Percentiles rank a stretch among this genome's conserved stretches.
Conservation (phyloP, 495 filamentous ascomycete genomes). For the Tuber indicum region DNA sequence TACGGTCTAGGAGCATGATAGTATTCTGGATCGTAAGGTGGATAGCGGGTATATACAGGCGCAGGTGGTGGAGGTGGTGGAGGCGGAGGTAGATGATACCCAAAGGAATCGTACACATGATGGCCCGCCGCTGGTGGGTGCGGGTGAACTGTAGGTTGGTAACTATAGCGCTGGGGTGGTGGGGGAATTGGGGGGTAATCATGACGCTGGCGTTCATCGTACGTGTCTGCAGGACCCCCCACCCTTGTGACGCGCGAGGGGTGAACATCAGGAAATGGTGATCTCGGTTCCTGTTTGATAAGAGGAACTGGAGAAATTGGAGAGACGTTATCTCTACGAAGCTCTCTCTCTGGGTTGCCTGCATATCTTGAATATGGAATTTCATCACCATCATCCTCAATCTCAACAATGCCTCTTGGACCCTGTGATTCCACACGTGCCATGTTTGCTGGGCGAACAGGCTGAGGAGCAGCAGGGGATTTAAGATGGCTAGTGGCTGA, state of each 20-base stretch:
- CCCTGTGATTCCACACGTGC: conserved; percentile 40
- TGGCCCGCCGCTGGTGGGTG: conserved; percentile 14
- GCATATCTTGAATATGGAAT: conserved; percentile 26
- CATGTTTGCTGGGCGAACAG: conserved; percentile 40
- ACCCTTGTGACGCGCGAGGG: not conserved
- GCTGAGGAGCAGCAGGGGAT: conserved; percentile 39
- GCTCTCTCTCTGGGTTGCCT: conserved; percentile 15
- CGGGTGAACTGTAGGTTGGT: conserved; percentile 19
- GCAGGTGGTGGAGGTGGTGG: conserved; percentile 19
- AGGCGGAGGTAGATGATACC: conserved; percentile 22
- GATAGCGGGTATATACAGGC: conserved; percentile 33
- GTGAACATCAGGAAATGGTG: conserved; percentile 11
- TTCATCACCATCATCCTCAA: conserved; percentile 24
- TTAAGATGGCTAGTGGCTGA: conserved; percentile 37
- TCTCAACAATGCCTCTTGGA: conserved; percentile 33
- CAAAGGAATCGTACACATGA: conserved; percentile 31
- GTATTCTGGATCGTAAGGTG: conserved; percentile 30
- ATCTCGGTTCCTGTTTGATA: conserved; percentile 37
- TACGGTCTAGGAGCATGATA: conserved; percentile 34
- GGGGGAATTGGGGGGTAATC: conserved; percentile 22
- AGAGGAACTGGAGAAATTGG: conserved; percentile 31
- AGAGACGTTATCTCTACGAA: conserved; percentile 10
- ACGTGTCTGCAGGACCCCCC: not conserved
- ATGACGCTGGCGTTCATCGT: conserved; percentile 19
- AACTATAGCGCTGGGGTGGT: conserved; percentile 9